Evolutionary conservation across 129 eudicot genomes (phyloP), one percentile per base, ranked within the genome.

Genomic region (Flaveria trinervia): DNA sequence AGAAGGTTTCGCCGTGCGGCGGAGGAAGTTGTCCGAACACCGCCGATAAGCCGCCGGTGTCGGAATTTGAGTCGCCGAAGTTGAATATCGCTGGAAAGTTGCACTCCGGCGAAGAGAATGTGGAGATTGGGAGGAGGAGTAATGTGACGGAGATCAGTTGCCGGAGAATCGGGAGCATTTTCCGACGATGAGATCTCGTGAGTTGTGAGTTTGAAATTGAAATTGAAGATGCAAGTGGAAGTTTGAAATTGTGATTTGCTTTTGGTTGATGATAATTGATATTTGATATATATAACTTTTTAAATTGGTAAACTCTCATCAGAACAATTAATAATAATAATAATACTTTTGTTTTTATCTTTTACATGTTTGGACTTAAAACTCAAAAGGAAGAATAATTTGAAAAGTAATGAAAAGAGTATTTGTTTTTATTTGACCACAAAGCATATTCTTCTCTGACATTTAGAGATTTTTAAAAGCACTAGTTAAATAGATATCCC

Each of bases 51-150:
- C 84, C 87, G 4, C 90, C 90, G 9, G 90, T 86, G 70, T 86
- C 90, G 5, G 90, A 86, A 73, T 86, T 86, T 4, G 90, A 86
- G 71, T 86, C 89, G 10, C 89, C 89, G 77, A 85, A 85, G 89
- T 85, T 85, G 26, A 85, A 85, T 44, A 85, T 39, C 3, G 84
- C 89, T 23, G 89, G 79, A 41, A 82, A 74, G 51, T 78, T 55
- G 62, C 89, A 85, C 1, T 59, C 77, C 52, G 81, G 51, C 43
- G 56, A 72, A 5, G 75, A 77, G 14, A 46, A 77, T 46, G 62
- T 66, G 23, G 66, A 36, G 44, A 67, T 65, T 26, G 71, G 76
- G 14, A 72, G 79, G 14, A 72, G 72, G 11, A 72, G 49, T 9
- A 82, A 77, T 59, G 82, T 46, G 18, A 82, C 56, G 6, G 25